Evolutionary conservation across 495 filamentous ascomycete species (phyloP).

Genomic region (Mytilinidion resinicola): DNA sequence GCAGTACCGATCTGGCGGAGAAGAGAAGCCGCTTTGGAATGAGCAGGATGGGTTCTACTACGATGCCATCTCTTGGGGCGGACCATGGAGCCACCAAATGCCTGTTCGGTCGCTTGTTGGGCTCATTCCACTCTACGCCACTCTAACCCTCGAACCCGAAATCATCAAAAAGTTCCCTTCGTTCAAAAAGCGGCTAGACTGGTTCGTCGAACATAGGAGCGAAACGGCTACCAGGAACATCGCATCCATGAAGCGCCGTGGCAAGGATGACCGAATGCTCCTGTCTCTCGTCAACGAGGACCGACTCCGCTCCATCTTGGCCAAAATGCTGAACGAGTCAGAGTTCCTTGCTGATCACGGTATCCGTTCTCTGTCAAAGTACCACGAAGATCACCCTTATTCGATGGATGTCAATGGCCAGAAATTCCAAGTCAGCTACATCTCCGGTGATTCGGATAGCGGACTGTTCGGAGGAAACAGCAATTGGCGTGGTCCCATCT

Average conservation of each 20-base stretch:
- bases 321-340: constrained; percentile 86
- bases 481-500: constrained; percentile 93
- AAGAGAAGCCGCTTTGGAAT: constrained; percentile 87
- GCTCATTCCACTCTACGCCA: constrained; percentile 86
- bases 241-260: constrained; percentile 78
- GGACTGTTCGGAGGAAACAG: constrained; percentile 93
- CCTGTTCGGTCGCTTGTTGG: constrained; percentile 88
- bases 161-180: constrained; percentile 83
- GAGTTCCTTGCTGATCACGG: constrained; percentile 89
- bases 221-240: constrained; percentile 89
- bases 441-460: constrained; percentile 90
- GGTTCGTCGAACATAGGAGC: constrained; percentile 81
- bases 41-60: constrained; percentile 96
- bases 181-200: constrained; percentile 89
- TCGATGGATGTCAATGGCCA: constrained; percentile 95
- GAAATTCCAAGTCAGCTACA: constrained; percentile 78
- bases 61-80: constrained; percentile 93
- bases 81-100: constrained; percentile 85
- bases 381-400: constrained; percentile 82
- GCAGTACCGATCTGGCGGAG: constrained; percentile 75
- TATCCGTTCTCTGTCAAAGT: constrained; percentile 89
- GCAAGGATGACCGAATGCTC: constrained; percentile 80
- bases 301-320: constrained; percentile 74
- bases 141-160: constrained; percentile 85
- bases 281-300: constrained; percentile 85